These are phyloP conservation scores for Dendrothele bispora DNA, from an alignment of 768 basidiomycete genomes.

Conservation along the genomic window DNA sequence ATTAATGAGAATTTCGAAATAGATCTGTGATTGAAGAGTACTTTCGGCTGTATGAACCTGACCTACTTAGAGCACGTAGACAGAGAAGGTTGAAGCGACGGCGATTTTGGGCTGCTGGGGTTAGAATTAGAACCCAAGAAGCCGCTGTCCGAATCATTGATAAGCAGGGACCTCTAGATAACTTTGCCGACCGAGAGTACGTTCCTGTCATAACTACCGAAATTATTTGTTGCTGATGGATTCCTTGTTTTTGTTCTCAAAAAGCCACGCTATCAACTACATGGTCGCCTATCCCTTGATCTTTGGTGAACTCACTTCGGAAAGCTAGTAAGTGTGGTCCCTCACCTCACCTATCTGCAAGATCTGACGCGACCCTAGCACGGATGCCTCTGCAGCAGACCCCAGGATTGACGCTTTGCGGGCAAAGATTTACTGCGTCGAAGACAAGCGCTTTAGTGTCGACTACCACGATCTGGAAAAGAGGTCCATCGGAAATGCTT, in stretches of 20 bases:
- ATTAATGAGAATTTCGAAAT: too few relatives aligned
- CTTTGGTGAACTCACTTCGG: constrained; percentile 83
- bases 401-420: constrained; percentile 88
- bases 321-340: constrained; percentile 78
- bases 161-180: constrained; percentile 88
- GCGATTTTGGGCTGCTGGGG: too few relatives aligned
- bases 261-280: constrained; percentile 93
- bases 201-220: constrained; percentile 23
- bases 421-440: constrained; percentile 86
- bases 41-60: too few relatives aligned
- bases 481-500: constrained; percentile 89
- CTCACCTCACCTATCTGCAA: not conserved
- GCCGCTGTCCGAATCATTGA: constrained; percentile 93
- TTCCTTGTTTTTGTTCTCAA: too few relatives aligned
- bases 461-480: constrained; percentile 89
- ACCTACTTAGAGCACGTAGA: too few relatives aligned
- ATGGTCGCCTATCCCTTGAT: constrained; percentile 97
- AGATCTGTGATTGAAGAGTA: too few relatives aligned
- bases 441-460: constrained; percentile 77
- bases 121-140: constrained; percentile 90
- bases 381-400: constrained; percentile 81
- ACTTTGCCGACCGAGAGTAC: constrained; percentile 92
- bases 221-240: too few relatives aligned
- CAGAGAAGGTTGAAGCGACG: too few relatives aligned
- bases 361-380: constrained; percentile 34